Conservation (phyloP, 305 asterid genomes). For the Petunia hybrid region DNA sequence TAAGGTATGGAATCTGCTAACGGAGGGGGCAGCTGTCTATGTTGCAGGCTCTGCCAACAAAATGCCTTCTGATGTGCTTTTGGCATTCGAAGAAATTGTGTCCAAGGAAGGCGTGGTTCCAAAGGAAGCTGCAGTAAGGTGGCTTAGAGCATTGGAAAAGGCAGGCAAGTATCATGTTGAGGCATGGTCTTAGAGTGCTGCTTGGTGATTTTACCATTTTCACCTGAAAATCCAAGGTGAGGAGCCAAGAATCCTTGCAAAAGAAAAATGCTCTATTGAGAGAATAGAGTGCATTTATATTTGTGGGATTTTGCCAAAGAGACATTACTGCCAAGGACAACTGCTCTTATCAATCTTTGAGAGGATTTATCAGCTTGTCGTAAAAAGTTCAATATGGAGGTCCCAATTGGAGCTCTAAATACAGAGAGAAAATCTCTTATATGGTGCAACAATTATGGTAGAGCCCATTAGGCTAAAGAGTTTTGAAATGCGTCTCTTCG, state of each 20-base stretch:
- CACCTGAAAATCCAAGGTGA: background rate
- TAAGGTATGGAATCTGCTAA: slow-evolving; percentile 73
- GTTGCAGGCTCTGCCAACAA: slow-evolving; percentile 94
- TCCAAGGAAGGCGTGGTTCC: slow-evolving; percentile 65
- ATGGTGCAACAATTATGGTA: background rate
- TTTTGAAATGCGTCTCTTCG: too few species aligned
- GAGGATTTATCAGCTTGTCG: slow-evolving; percentile 3
- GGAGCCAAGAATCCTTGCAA: background rate
- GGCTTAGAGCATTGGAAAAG: slow-evolving; percentile 78
- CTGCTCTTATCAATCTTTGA: background rate
- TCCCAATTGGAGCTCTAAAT: background rate
- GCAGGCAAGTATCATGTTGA: slow-evolving; percentile 87
- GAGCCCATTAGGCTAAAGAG: too few species aligned
- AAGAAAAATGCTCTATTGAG: background rate
- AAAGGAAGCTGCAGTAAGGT: slow-evolving; percentile 65
- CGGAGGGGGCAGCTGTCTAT: slow-evolving; percentile 78
- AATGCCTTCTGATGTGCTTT: slow-evolving; percentile 87
- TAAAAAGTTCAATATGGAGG: background rate
- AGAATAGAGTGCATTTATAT: background rate
- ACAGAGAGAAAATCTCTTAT: background rate
- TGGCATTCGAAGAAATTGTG: slow-evolving; percentile 78
- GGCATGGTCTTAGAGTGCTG: slow-evolving; percentile 73
- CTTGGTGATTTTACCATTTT: background rate
- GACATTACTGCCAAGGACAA: background rate
- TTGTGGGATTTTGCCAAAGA: too few species aligned